Conservation (phyloP, 345 rosid species). For the Acer saccharum region DNA sequence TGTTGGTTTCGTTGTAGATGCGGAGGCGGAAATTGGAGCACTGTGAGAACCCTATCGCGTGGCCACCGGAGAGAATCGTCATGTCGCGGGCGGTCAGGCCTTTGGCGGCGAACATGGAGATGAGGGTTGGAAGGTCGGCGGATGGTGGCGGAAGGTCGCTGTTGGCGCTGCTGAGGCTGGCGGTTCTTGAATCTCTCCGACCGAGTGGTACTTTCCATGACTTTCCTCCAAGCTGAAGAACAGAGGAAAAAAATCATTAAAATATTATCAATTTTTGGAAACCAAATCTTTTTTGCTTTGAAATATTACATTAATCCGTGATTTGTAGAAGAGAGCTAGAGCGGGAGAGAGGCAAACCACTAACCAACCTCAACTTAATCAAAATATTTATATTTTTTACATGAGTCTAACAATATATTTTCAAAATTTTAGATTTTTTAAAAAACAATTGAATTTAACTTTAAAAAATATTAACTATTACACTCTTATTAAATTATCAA, state of each 20-base stretch:
- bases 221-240: slow-evolving; percentile 35
- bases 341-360: no score
- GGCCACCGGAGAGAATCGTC: slow-evolving; percentile 47
- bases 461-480: no score
- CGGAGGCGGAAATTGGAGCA: slow-evolving; percentile 37
- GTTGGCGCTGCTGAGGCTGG: slow-evolving; percentile 42
- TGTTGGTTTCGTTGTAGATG: slow-evolving; percentile 51
- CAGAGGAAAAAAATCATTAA: no score
- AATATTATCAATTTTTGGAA: no score
- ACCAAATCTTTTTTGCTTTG: no score
- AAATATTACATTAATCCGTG: no score
- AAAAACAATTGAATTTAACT: no score
- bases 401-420: no score
- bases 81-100: slow-evolving; percentile 42
- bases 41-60: slow-evolving; percentile 33
- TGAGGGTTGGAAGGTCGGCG: slow-evolving; percentile 38
- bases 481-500: no score
- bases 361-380: no score
- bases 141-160: slow-evolving; percentile 41
- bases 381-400: no score
- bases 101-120: slow-evolving; percentile 34
- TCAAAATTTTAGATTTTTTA: no score
- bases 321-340: neutral
- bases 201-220: slow-evolving; percentile 46
- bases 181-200: slow-evolving; percentile 51